Evolutionary conservation across 2,329 filamentous ascomycete genomes (phyloP).

Genomic region (Colletotrichum cordylinicola): DNA sequence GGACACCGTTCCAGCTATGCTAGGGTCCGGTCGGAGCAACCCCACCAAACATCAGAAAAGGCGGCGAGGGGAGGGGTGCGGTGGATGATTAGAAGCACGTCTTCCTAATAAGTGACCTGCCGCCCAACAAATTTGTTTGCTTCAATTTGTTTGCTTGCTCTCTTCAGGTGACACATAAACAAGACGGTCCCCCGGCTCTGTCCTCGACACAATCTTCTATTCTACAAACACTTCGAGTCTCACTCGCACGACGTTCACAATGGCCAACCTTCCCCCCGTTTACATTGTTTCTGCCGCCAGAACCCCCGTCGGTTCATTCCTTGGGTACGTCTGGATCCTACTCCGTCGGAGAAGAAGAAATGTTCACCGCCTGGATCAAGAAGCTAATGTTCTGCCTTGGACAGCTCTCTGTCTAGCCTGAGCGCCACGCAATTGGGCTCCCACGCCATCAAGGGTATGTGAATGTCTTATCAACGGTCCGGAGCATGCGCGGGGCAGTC

Average conservation of each 20-base stretch:
- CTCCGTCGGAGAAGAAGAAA: conserved; percentile 3
- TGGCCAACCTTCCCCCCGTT: conserved; percentile 84
- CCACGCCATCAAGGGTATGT: conserved; percentile 89
- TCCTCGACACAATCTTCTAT: not conserved
- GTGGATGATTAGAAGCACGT: not conserved
- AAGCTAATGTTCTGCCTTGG: conserved; percentile 12
- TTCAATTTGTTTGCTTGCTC: not conserved
- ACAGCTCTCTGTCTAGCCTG: conserved; percentile 85
- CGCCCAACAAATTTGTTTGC: conserved; percentile 10
- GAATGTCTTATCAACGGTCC: not conserved
- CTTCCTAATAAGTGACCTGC: conserved; percentile 10
- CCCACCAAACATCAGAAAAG: conserved; percentile 20
- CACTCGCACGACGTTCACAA: conserved; percentile 45
- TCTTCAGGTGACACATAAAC: not conserved
- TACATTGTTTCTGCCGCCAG: conserved; percentile 94
- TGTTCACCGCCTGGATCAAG: conserved; percentile 7
- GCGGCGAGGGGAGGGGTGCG: not conserved
- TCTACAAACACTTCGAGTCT: not conserved
- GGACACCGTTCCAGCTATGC: not conserved
- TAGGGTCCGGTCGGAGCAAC: conserved; percentile 4
- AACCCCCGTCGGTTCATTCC: conserved; percentile 92
- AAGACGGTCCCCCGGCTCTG: not conserved
- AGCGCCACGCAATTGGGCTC: conserved; percentile 87
- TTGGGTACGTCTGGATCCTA: conserved; percentile 67
- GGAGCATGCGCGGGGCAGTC: conserved; percentile 1